phyloP scores from a whole-genome alignment of 352 stramenopile species.

The Globisporangium parvum region DNA sequence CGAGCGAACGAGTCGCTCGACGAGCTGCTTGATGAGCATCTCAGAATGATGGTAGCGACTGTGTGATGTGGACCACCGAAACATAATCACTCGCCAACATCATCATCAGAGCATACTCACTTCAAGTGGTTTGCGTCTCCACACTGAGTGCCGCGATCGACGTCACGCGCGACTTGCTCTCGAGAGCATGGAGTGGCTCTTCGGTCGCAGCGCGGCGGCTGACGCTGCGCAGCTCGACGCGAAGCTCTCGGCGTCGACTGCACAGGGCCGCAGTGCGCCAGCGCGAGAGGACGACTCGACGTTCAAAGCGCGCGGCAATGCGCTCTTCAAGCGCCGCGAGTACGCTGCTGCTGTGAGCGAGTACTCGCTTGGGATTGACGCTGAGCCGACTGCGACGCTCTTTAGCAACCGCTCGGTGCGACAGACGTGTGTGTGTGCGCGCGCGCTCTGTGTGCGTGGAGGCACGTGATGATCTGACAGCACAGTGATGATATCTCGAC shows the following conservation, averaged over 20 bases:
- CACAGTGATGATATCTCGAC: too few species aligned
- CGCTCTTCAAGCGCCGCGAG: conserved; percentile 50
- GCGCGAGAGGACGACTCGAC: conserved; percentile 53
- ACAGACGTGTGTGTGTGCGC: neutral
- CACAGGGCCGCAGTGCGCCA: conserved; percentile 59
- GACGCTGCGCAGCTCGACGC: conserved; percentile 24
- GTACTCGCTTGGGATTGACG: conserved; percentile 57
- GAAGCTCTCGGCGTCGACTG: conserved; percentile 47
- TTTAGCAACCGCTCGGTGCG: conserved; percentile 70
- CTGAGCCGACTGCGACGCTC: conserved; percentile 51
- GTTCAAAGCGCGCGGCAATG: conserved; percentile 66
- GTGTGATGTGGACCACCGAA: neutral
- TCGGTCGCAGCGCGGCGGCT: conserved; percentile 17
- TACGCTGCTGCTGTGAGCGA: conserved; percentile 47
- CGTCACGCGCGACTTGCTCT: neutral
- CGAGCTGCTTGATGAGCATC: too few species aligned
- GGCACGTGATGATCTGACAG: neutral
- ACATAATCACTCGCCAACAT: neutral
- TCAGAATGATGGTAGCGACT: neutral
- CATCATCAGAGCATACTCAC: neutral
- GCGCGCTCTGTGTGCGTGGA: too few species aligned
- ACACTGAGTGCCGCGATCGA: too few species aligned
- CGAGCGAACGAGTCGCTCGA: neutral
- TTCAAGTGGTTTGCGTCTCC: neutral
- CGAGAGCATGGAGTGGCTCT: conserved; percentile 65